Conservation (phyloP, 2,329 filamentous ascomycete genomes). For the Dichotomopilus funicola region DNA sequence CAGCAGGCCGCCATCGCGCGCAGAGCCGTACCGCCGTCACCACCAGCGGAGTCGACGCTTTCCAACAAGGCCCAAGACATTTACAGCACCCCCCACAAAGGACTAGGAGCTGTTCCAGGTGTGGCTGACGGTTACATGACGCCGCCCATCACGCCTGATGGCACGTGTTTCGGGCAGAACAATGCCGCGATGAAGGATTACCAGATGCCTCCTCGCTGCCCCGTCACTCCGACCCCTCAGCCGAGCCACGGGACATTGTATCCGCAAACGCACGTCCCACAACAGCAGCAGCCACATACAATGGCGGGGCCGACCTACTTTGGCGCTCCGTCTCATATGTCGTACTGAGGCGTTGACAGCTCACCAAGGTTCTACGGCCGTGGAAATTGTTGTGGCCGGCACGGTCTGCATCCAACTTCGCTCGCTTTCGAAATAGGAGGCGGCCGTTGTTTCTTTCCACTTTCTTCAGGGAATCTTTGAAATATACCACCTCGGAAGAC, state of each 20-base stretch:
- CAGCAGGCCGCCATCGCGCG: slow-evolving; percentile 52
- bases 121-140: slow-evolving; percentile 73
- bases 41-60: slow-evolving; percentile 45
- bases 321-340: slow-evolving; percentile 29
- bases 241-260: slow-evolving; percentile 30
- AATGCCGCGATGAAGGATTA: slow-evolving; percentile 42
- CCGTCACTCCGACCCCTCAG: slow-evolving; percentile 55
- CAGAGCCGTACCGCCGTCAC: slow-evolving; percentile 51
- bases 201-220: slow-evolving; percentile 47
- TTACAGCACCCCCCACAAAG: slow-evolving; percentile 76
- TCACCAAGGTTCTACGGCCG: slow-evolving; percentile 1
- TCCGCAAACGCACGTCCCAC: slow-evolving; percentile 27
- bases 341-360: slow-evolving; percentile 14
- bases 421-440: not conserved
- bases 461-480: slow-evolving; percentile 21
- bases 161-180: slow-evolving; percentile 46
- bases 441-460: slow-evolving; percentile 13
- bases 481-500: slow-evolving; percentile 37
- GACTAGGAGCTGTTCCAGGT: slow-evolving; percentile 53
- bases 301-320: slow-evolving; percentile 41
- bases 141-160: slow-evolving; percentile 78
- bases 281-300: slow-evolving; percentile 36
- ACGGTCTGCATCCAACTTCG: slow-evolving; percentile 1
- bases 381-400: slow-evolving; percentile 2
- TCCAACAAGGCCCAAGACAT: slow-evolving; percentile 51